Percentiles rank a stretch among this genome's conserved stretches.
These are phyloP conservation scores for Melampsora occidentalis DNA, from an alignment of 1,284 basidiomycete genomes.

Conservation along the genomic window DNA sequence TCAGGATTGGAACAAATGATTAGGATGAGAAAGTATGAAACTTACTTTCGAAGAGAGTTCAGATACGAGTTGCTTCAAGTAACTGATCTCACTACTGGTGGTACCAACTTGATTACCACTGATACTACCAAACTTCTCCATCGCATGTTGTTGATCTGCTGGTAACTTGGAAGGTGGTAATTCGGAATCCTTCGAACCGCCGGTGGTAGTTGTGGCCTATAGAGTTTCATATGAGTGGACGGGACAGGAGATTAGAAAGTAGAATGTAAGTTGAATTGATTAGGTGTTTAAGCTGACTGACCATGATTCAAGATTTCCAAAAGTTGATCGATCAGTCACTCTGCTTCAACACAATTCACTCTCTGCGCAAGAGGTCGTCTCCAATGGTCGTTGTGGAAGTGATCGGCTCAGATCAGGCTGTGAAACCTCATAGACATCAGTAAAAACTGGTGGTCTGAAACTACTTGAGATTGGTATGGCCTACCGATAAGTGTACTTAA, in stretches of 20 bases:
- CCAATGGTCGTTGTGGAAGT: no score
- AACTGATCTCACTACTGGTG: conserved; percentile 17
- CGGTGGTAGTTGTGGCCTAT: conserved; percentile 38
- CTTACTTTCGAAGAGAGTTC: conserved; percentile 31
- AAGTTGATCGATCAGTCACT: background rate
- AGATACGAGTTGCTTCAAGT: conserved; percentile 35
- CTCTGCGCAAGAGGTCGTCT: no score
- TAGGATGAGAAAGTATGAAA: background rate
- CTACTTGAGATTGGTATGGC: no score
- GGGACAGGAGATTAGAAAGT: conserved; percentile 27
- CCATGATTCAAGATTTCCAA: background rate
- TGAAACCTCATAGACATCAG: no score
- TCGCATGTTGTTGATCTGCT: conserved; percentile 28
- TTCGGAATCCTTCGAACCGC: conserved; percentile 28
- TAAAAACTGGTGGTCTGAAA: no score
- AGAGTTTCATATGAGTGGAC: background rate
- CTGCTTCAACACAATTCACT: no score
- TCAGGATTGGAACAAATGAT: background rate
- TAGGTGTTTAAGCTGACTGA: background rate
- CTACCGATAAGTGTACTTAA: no score
- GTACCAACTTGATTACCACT: conserved; percentile 13
- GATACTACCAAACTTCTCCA: conserved; percentile 29
- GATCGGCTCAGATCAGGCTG: no score
- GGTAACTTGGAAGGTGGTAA: conserved; percentile 37
- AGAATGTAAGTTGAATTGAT: conserved; percentile 16